Evolutionary conservation across 2,329 filamentous ascomycete genomes (phyloP).

Genomic region (Aspergillus costaricaensis): DNA sequence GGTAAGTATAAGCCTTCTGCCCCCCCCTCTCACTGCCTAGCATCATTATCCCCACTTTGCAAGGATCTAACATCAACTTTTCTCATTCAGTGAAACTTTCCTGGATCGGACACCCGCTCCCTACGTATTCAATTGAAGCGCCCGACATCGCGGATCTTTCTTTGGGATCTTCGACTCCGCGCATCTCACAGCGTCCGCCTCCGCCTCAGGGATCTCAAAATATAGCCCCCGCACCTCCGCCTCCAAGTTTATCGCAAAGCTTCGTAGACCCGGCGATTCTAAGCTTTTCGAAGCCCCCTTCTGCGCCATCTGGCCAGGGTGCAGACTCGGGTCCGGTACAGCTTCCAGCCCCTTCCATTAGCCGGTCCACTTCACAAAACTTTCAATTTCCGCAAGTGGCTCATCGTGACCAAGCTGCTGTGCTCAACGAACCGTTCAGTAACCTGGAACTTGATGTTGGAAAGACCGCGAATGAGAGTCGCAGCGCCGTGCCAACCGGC

Average conservation of each 20-base stretch:
- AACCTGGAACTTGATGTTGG: slow-evolving; percentile 40
- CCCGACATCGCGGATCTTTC: slow-evolving; percentile 60
- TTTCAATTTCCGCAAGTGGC: slow-evolving; percentile 17
- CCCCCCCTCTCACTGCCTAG: background rate
- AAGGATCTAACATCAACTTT: slow-evolving; percentile 30
- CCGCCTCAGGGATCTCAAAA: slow-evolving; percentile 20
- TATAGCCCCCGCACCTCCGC: slow-evolving; percentile 15
- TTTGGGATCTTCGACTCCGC: slow-evolving; percentile 24
- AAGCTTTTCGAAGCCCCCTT: slow-evolving; percentile 56
- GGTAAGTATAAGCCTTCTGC: slow-evolving; percentile 52
- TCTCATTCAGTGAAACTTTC: slow-evolving; percentile 45
- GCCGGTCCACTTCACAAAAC: slow-evolving; percentile 27
- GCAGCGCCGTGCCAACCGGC: slow-evolving; percentile 13
- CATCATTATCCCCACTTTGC: slow-evolving; percentile 13
- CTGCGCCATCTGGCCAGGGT: slow-evolving; percentile 13
- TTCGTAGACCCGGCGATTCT: slow-evolving; percentile 85
- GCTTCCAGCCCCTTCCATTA: slow-evolving; percentile 26
- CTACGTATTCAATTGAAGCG: slow-evolving; percentile 59
- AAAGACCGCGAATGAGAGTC: slow-evolving; percentile 13
- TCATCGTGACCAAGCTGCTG: slow-evolving; percentile 32
- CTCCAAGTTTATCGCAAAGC: slow-evolving; percentile 41
- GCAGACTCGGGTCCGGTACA: slow-evolving; percentile 15
- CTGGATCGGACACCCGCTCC: slow-evolving; percentile 55
- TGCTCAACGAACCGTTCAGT: slow-evolving; percentile 50
- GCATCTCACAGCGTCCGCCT: slow-evolving; percentile 22